Conservation (phyloP, 2,329 filamentous ascomycete genomes). For the Neonectria punicea region DNA sequence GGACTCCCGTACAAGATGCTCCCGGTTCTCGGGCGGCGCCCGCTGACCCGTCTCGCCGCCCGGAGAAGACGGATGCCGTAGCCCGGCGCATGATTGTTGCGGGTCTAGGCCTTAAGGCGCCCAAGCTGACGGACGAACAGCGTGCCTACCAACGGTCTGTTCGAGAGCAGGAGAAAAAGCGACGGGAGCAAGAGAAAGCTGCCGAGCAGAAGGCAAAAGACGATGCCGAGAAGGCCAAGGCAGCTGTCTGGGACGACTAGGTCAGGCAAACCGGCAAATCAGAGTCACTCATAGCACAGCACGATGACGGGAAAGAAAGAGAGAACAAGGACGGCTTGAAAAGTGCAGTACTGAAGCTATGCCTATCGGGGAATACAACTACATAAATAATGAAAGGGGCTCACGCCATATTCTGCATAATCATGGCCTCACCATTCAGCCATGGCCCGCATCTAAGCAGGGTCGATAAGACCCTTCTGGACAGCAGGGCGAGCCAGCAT, state of each 20-base stretch:
- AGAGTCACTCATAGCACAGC: not conserved
- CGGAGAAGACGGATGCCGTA: constrained; percentile 94
- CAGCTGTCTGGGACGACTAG: constrained; percentile 85
- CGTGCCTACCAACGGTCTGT: constrained; percentile 84
- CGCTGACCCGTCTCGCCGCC: constrained; percentile 56
- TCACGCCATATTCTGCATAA: constrained; percentile 3
- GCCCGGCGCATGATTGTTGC: constrained; percentile 90
- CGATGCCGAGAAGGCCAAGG: constrained; percentile 79
- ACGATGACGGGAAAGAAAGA: not conserved
- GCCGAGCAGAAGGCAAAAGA: constrained; percentile 69
- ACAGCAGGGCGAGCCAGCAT: constrained; percentile 46
- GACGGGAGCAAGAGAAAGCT: constrained; percentile 76
- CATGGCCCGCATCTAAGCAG: not conserved
- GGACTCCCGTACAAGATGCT: constrained; percentile 31
- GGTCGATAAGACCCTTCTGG: constrained; percentile 4
- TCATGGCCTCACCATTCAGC: not conserved
- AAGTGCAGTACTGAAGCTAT: not conserved
- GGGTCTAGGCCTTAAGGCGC: constrained; percentile 82
- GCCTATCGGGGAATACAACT: not conserved
- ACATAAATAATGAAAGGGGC: constrained; percentile 1
- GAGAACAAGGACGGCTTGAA: not conserved
- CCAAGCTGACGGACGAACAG: constrained; percentile 88
- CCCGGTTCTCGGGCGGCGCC: constrained; percentile 12
- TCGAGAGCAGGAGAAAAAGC: constrained; percentile 85
- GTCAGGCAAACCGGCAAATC: not conserved